These are phyloP conservation scores for Jamesozyma lodderae DNA, from an alignment of 805 yeast species.

Conservation along the genomic window DNA sequence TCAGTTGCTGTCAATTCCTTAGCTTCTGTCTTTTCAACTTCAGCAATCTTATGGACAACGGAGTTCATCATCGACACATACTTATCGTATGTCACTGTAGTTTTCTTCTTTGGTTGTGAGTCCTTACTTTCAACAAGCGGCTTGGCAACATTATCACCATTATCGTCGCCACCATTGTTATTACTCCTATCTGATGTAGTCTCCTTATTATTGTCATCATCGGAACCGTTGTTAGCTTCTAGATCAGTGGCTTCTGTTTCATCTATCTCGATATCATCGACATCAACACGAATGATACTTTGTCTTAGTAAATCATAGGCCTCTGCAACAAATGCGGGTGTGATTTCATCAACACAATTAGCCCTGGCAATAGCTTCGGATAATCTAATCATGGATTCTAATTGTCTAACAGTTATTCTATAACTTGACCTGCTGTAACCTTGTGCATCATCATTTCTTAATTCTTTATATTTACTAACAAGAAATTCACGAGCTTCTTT, in stretches of 20 bases:
- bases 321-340: slow-evolving; percentile 81
- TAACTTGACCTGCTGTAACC: slow-evolving; percentile 73
- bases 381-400: slow-evolving; percentile 86
- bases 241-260: slow-evolving; percentile 28
- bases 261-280: slow-evolving; percentile 81
- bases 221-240: not conserved
- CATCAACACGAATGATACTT: slow-evolving; percentile 87
- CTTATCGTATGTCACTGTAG: slow-evolving; percentile 72
- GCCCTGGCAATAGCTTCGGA: slow-evolving; percentile 97
- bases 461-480: slow-evolving; percentile 72
- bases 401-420: slow-evolving; percentile 92
- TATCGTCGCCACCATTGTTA: slow-evolving; percentile 10
- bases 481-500: slow-evolving; percentile 69
- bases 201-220: slow-evolving; percentile 3
- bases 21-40: slow-evolving; percentile 41
- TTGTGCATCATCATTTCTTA: slow-evolving; percentile 84
- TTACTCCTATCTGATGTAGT: slow-evolving; percentile 14
- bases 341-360: slow-evolving; percentile 81
- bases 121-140: slow-evolving; percentile 17
- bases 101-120: slow-evolving; percentile 28
- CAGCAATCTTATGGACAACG: slow-evolving; percentile 58
- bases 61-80: slow-evolving; percentile 77
- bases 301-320: slow-evolving; percentile 85
- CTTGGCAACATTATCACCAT: slow-evolving; percentile 37
- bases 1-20: slow-evolving; percentile 61